phyloP scores from a whole-genome alignment of 306 rosid genomes.

The Prunus fruticosa region DNA sequence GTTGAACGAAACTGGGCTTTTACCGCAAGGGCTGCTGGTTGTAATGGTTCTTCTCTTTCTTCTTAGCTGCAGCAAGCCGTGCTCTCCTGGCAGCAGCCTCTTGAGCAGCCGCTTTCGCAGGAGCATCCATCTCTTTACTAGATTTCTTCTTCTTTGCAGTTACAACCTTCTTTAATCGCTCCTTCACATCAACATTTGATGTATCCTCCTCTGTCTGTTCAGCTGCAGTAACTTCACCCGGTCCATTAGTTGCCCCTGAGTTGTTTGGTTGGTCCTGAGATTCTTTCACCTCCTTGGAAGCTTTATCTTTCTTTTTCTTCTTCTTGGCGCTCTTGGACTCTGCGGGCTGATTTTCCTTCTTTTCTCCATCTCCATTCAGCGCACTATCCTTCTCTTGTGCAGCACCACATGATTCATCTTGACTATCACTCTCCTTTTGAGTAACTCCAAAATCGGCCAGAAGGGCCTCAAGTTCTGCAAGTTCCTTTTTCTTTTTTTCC shows the following conservation, averaged over 20 bases:
- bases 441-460: slow-evolving; percentile 82
- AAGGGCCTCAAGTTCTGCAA: slow-evolving; percentile 95
- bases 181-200: slow-evolving; percentile 71
- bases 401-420: slow-evolving; percentile 65
- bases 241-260: slow-evolving; percentile 42
- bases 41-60: slow-evolving; percentile 93
- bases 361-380: slow-evolving; percentile 57
- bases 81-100: slow-evolving; percentile 92
- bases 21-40: slow-evolving; percentile 92
- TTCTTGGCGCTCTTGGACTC: slow-evolving; percentile 74
- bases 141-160: slow-evolving; percentile 80
- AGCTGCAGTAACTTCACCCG: slow-evolving; percentile 35
- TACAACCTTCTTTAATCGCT: slow-evolving; percentile 79
- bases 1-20: slow-evolving; percentile 30
- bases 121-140: slow-evolving; percentile 76
- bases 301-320: slow-evolving; percentile 93
- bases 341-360: slow-evolving; percentile 48
- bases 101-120: slow-evolving; percentile 80
- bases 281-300: slow-evolving; percentile 76
- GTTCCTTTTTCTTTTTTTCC: slow-evolving; percentile 92
- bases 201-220: slow-evolving; percentile 60
- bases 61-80: slow-evolving; percentile 83
- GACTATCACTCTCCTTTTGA: slow-evolving; percentile 56
- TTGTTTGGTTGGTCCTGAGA: slow-evolving; percentile 53
- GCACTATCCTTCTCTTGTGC: slow-evolving; percentile 51